Conservation (phyloP, 306 rosid genomes). For the Bauhinia variegata region DNA sequence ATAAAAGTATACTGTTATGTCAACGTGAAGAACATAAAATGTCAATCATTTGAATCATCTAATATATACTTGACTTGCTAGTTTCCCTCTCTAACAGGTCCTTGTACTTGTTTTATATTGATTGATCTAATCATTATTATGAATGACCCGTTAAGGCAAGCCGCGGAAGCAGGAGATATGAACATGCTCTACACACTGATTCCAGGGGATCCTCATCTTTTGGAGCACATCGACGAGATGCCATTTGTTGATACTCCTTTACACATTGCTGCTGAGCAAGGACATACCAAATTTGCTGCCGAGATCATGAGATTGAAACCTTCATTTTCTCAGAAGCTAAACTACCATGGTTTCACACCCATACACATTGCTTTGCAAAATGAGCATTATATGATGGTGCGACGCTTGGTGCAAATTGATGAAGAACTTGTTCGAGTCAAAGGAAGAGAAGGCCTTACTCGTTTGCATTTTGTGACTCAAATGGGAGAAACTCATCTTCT, state of each 20-base stretch:
- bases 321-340: slow-evolving; percentile 36
- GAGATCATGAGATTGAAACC: slow-evolving; percentile 47
- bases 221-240: not conserved
- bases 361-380: slow-evolving; percentile 33
- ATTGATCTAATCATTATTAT: too few species aligned
- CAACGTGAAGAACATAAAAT: too few species aligned
- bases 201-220: not conserved
- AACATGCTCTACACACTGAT: not conserved
- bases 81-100: too few species aligned
- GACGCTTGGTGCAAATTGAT: not conserved
- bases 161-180: slow-evolving; percentile 13
- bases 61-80: not conserved
- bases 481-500: slow-evolving; percentile 3
- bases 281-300: slow-evolving; percentile 25
- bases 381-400: not conserved
- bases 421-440: slow-evolving; percentile 28
- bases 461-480: slow-evolving; percentile 28
- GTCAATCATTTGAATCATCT: too few species aligned
- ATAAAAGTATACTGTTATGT: too few species aligned
- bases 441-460: slow-evolving; percentile 36
- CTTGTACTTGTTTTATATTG: too few species aligned
- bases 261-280: slow-evolving; percentile 36
- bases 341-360: slow-evolving; percentile 31
- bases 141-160: not conserved
- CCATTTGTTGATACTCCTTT: slow-evolving; percentile 47